Evolutionary conservation across 176 grass and related monocot genomes (phyloP).

Genomic region (Ensete ventricosum): DNA sequence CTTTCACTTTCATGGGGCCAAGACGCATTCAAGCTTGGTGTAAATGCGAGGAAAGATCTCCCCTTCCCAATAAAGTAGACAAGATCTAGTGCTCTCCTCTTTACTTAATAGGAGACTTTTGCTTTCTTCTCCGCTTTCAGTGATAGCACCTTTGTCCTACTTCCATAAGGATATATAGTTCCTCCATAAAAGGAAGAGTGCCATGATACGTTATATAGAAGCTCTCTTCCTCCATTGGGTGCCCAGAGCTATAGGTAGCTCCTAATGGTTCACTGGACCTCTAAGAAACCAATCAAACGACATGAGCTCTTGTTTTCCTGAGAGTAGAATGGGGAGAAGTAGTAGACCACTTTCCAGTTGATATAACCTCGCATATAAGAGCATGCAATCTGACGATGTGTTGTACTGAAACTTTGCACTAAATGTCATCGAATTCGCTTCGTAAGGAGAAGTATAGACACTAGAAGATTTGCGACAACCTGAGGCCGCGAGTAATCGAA

Average conservation of each 20-base stretch:
- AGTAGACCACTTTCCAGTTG: background rate
- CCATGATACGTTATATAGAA: background rate
- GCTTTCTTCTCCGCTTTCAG: constrained; percentile 5
- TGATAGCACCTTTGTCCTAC: background rate
- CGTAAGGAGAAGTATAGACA: too few species aligned
- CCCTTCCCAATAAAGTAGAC: constrained; percentile 9
- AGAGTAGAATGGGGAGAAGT: background rate
- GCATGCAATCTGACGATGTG: too few species aligned
- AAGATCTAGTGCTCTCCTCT: background rate
- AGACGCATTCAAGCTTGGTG: background rate
- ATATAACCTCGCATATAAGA: background rate
- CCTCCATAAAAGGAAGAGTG: background rate
- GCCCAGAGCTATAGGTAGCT: background rate
- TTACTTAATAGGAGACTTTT: constrained; percentile 5
- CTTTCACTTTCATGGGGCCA: background rate
- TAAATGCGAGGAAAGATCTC: background rate
- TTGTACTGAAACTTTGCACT: too few species aligned
- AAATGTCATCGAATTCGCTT: too few species aligned
- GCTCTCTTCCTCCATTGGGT: background rate
- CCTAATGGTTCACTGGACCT: background rate
- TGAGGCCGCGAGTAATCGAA: too few species aligned
- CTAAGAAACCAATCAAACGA: background rate
- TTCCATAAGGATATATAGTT: background rate
- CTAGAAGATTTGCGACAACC: too few species aligned
- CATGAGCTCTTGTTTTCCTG: background rate